These are phyloP conservation scores for Penicillium herquei DNA, from an alignment of 495 filamentous ascomycete genomes.

Conservation along the genomic window DNA sequence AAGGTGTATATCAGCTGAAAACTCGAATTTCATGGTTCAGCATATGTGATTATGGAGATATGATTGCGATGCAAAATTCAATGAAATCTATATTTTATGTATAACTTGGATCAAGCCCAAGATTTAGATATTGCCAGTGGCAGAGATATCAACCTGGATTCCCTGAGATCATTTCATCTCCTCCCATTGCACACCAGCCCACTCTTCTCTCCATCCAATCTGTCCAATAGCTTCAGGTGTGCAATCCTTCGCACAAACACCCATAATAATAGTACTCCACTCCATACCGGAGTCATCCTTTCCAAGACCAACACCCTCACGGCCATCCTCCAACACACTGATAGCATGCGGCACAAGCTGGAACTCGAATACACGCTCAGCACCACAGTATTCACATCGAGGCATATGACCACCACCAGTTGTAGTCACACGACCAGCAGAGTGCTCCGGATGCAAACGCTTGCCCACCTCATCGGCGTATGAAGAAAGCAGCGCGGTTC, in stretches of 20 bases:
- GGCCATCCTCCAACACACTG: conserved; percentile 78
- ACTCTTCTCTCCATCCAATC: conserved; percentile 83
- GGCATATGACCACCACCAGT: conserved; percentile 54
- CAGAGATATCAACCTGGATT: background rate
- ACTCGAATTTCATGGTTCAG: background rate
- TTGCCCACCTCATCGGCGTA: conserved; percentile 72
- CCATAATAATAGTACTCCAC: conserved; percentile 95
- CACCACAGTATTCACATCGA: conserved; percentile 72
- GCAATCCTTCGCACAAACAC: conserved; percentile 75
- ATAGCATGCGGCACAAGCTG: conserved; percentile 92
- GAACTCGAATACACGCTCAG: conserved; percentile 78
- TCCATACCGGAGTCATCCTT: conserved; percentile 83
- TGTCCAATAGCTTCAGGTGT: conserved; percentile 48
- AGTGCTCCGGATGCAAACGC: conserved; percentile 46
- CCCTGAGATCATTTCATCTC: conserved; percentile 47
- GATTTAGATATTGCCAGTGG: background rate
- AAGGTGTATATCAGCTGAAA: too few relatives aligned
- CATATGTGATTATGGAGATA: background rate
- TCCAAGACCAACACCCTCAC: conserved; percentile 57
- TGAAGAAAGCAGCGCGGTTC: conserved; percentile 77
- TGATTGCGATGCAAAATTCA: background rate
- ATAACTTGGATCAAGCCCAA: background rate
- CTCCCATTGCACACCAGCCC: conserved; percentile 98
- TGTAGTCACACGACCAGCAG: conserved; percentile 27
- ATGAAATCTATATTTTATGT: background rate